These are phyloP conservation scores for Cryptosporidium muris DNA, from an alignment of 169 alveolate genomes.

Conservation along the genomic window DNA sequence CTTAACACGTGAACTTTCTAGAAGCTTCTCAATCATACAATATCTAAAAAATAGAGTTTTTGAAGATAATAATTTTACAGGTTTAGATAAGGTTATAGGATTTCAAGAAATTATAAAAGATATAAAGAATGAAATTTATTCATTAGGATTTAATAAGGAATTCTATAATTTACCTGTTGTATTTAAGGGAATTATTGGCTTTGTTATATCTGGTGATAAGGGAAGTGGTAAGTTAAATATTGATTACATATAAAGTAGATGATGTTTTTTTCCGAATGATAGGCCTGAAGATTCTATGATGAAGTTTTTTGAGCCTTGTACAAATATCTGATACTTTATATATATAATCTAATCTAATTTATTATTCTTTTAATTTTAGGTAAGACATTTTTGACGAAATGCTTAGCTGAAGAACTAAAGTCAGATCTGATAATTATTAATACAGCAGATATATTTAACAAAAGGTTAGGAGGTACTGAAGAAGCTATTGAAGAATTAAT, in stretches of 20 bases:
- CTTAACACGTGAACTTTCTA: too few relatives aligned
- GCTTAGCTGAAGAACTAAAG: constrained; percentile 8
- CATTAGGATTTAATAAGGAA: neutral
- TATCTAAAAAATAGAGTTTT: too few relatives aligned
- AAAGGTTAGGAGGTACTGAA: constrained; percentile 33
- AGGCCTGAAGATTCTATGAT: constrained; percentile 51
- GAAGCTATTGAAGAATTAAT: neutral
- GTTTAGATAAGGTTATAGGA: constrained; percentile 8
- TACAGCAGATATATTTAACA: constrained; percentile 40
- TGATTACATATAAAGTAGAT: constrained; percentile 19
- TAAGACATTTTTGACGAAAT: constrained; percentile 11
- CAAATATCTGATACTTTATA: neutral
- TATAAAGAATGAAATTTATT: neutral
- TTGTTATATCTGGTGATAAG: constrained; percentile 22
- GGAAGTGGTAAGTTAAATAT: constrained; percentile 58
- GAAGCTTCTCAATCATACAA: too few relatives aligned
- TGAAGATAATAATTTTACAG: neutral
- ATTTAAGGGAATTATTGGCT: neutral
- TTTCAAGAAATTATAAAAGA: neutral
- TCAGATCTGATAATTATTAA: neutral
- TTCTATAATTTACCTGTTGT: neutral
- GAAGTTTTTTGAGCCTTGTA: constrained; percentile 54
- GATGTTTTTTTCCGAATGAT: constrained; percentile 22
- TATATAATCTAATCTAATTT: neutral
- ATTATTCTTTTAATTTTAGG: constrained; percentile 22